phyloP scores from a whole-genome alignment of 345 rosid species.

The Iberis pinnata region DNA sequence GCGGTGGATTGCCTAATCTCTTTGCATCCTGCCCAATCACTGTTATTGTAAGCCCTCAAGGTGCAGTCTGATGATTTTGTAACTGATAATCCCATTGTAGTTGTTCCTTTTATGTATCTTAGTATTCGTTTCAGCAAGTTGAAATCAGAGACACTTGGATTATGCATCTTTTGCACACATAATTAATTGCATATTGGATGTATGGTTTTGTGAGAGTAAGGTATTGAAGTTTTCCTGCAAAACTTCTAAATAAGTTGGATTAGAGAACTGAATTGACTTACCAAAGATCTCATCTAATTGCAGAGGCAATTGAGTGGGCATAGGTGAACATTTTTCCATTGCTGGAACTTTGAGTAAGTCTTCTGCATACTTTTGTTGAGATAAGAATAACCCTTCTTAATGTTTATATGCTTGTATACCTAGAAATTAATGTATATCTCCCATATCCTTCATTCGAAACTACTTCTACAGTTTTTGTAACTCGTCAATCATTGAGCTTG shows the following conservation, averaged over 20 bases:
- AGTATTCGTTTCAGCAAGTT: not conserved
- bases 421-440: not conserved
- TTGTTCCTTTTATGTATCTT: not conserved
- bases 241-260: no score
- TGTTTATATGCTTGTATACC: not conserved
- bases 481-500: no score
- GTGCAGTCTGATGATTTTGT: not conserved
- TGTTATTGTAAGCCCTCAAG: not conserved
- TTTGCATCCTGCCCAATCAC: not conserved
- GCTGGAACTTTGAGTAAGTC: not conserved
- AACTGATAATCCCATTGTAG: not conserved
- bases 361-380: not conserved
- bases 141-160: not conserved
- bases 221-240: no score
- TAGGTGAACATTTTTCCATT: no score
- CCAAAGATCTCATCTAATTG: no score
- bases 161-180: not conserved
- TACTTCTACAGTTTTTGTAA: no score
- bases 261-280: no score
- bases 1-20: not conserved
- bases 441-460: not conserved
- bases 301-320: no score
- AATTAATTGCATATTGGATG: no score
- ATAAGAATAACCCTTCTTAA: not conserved
- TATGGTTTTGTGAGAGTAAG: no score